phyloP scores from a whole-genome alignment of 495 filamentous ascomycete genomes.

The Penicillium angulare region DNA sequence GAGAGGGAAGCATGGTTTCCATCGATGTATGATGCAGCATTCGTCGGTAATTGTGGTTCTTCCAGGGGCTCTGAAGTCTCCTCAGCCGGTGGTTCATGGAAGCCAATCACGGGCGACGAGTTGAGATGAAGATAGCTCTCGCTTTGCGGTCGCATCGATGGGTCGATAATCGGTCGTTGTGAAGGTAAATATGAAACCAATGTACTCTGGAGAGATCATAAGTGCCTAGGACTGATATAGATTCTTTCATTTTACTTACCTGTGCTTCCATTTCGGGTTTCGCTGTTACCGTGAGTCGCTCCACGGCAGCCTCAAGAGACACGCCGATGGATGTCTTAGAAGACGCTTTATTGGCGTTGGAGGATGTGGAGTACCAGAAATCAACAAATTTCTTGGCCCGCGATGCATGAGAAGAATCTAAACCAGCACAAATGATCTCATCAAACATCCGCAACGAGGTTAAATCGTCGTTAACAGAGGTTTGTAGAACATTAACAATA shows the following conservation, averaged over 20 bases:
- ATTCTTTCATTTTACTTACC: background rate
- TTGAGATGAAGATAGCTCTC: conserved; percentile 6
- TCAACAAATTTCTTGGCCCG: conserved; percentile 53
- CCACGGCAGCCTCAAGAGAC: conserved; percentile 46
- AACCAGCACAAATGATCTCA: conserved; percentile 52
- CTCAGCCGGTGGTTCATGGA: background rate
- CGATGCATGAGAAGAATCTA: conserved; percentile 52
- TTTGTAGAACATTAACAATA: conserved; percentile 36
- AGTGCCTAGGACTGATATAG: background rate
- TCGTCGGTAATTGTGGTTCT: conserved; percentile 16
- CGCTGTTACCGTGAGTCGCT: conserved; percentile 44
- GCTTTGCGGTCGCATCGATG: background rate
- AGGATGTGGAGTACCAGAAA: conserved; percentile 57
- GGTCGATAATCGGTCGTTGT: background rate
- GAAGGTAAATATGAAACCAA: background rate
- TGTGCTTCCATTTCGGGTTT: too few species aligned
- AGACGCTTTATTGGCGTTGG: conserved; percentile 42
- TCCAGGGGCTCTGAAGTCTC: conserved; percentile 10
- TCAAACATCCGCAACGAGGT: conserved; percentile 47
- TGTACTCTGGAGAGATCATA: background rate
- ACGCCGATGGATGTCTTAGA: conserved; percentile 48
- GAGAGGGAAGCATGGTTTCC: background rate
- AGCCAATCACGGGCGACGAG: conserved; percentile 28
- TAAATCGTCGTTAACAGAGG: conserved; percentile 35
- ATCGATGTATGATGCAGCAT: background rate